Evolutionary conservation across 345 rosid genomes (phyloP), one percentile per base, ranked within the genome.

Genomic region (Turnera subulata): DNA sequence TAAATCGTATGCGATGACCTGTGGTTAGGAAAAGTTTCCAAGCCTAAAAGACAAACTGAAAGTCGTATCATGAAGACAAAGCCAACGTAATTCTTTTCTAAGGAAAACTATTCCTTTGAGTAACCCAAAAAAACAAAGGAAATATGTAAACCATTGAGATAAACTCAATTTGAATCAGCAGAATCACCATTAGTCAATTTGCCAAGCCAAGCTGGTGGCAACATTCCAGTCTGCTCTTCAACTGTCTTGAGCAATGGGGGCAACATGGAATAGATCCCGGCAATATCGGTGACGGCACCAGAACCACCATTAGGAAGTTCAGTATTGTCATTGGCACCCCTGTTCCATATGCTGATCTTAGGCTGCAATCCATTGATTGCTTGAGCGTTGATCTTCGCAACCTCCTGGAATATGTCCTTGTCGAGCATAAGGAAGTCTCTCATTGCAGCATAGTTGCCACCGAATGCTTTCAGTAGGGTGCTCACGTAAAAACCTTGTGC

Each of bases 361-460:
- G 63, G 63, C 67, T 63, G 59, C 53, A 63, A 45, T 44, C 67
- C 67, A 22, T 54, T 53, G 38, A 63, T 17, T 25, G 67, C 59
- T n/a, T 16, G 4, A 8, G 67, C 67, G 32, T 63, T 63, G 32
- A 63, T 55, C 47, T 47, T 46, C 3, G 61, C 68, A 23, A 63
- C 12, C 14, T 63, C 54, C 17, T 55, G 61, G 59, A 54, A 63
- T 48, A 55, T 12, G 11, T 55, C 47, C 47, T 55, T 55, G 8
- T 63, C 60, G 14, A 63, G 21, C 68, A 63, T 55, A 6, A 63
- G 21, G 26, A 46, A 63, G 22, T 63, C 68, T 38, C 68, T 55
- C 26, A 55, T 5, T 21, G 53, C 53, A 46, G 18, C 18, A 26
- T 63, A 63, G 37, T 63, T 55, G 13, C 61, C 68, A n/a, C 59